Evolutionary conservation across 2,329 filamentous ascomycete genomes (phyloP).

Genomic region (Neonectria hederae): DNA sequence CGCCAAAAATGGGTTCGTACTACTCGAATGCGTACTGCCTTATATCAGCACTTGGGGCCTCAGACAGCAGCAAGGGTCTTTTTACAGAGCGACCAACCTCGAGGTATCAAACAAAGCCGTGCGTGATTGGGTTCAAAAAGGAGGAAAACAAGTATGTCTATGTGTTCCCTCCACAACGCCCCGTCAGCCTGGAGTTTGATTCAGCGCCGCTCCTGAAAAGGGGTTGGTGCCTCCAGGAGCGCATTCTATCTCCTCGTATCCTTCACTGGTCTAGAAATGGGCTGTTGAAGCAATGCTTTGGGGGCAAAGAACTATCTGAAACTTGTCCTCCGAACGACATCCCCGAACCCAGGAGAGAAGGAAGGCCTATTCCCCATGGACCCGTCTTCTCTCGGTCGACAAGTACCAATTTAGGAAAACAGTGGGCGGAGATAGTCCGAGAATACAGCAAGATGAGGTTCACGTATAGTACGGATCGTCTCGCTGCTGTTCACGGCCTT

Average conservation of each 20-base stretch:
- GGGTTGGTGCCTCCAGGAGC: slow-evolving; percentile 44
- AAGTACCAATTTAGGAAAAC: background rate
- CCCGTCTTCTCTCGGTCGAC: no score
- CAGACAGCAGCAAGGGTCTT: slow-evolving; percentile 15
- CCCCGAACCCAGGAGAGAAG: no score
- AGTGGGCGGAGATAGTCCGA: background rate
- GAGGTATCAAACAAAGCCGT: background rate
- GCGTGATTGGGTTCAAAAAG: background rate
- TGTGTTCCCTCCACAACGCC: background rate
- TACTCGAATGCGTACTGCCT: slow-evolving; percentile 18
- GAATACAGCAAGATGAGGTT: slow-evolving; percentile 16
- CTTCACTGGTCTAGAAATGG: background rate
- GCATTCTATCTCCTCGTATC: background rate
- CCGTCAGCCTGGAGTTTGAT: background rate
- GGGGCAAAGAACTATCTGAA: background rate
- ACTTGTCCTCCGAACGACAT: no score
- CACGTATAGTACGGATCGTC: slow-evolving; percentile 14
- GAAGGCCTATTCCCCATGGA: no score
- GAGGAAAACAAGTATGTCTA: background rate
- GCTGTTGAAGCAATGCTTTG: background rate
- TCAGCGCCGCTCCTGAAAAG: slow-evolving; percentile 41
- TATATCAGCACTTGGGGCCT: slow-evolving; percentile 14
- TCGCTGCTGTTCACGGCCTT: slow-evolving; percentile 19
- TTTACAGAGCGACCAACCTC: background rate
- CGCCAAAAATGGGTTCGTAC: slow-evolving; percentile 20